Base-by-base conservation (phyloP, 257 asterid genomes). In the Pogostemon cablin region DNA sequence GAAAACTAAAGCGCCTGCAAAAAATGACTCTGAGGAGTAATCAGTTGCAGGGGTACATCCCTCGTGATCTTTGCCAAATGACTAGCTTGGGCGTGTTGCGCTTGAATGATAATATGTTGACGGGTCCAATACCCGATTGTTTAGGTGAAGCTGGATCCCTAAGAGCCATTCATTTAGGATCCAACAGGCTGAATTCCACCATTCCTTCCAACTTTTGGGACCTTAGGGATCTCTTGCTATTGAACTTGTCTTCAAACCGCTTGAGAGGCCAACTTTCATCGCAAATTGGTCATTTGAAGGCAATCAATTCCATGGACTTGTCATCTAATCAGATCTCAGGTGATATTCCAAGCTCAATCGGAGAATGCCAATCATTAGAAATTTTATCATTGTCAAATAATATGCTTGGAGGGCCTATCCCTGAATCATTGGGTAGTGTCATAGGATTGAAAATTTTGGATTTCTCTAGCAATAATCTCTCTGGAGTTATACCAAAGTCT, bases 161-260 rank as follows among this genome's bases (percentile, higher is more conserved):
- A 1, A 0, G 5, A 8, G 5, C 0, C 7, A 9, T 67, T 3
- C 11, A 58, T 2, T 68, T 68, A 0, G 34, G 54, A 59, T 50
- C 62, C 11, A 67, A 67, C 73, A 40, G 41, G 25, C 4, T 68
- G 54, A 68, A 25, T 41, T 68, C 73, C 43, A 54, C 63, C 48
- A 32, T 68, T 4, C 73, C 73, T 11, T 41, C 55, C 0, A 3
- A 11, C 2, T n/a, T 69, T 7, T 55, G 62, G 17, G 8, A 56
- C 35, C 55, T 55, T n/a, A 8, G 3, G 7, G n/a, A 25, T 2
- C 55, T 69, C 56, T 43, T 69, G 40, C 0, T 0, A 3, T 1
- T 69, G 0, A 10, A 69, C 47, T 56, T 69, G 66, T 69, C 74
- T 1, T 69, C 74, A 32, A 69, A 69, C 66, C 6, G 12, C 42